These are phyloP conservation scores for Aspergillus nidulans DNA, from an alignment of 495 filamentous ascomycete species.

Conservation along the genomic window DNA sequence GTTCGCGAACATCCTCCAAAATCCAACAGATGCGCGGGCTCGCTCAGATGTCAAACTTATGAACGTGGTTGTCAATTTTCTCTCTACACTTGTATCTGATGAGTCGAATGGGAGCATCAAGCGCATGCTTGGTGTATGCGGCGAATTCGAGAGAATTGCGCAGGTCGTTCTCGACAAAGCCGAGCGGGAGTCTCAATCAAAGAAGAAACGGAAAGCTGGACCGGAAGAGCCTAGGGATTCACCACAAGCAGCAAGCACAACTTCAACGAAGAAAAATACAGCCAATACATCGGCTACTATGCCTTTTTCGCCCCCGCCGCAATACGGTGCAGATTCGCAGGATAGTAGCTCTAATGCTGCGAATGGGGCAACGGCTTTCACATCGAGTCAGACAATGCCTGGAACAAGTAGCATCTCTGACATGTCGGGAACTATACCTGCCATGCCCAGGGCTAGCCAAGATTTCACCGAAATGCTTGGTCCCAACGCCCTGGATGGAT, in stretches of 20 bases:
- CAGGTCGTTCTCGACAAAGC: slow-evolving; percentile 87
- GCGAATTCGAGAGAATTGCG: slow-evolving; percentile 93
- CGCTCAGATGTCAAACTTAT: slow-evolving; percentile 86
- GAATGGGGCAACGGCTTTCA: slow-evolving; percentile 27
- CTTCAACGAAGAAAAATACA: slow-evolving; percentile 18
- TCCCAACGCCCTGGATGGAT: slow-evolving; percentile 35
- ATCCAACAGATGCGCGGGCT: slow-evolving; percentile 83
- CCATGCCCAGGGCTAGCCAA: slow-evolving; percentile 33
- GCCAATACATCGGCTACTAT: slow-evolving; percentile 25
- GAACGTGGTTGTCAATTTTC: slow-evolving; percentile 86
- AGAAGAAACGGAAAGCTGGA: slow-evolving; percentile 73
- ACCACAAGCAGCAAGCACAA: slow-evolving; percentile 22
- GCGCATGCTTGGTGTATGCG: slow-evolving; percentile 88
- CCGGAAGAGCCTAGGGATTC: slow-evolving; percentile 30
- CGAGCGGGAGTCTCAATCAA: slow-evolving; percentile 71
- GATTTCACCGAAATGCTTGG: slow-evolving; percentile 39
- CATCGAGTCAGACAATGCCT: slow-evolving; percentile 31
- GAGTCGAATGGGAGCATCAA: slow-evolving; percentile 80
- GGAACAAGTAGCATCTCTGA: slow-evolving; percentile 22
- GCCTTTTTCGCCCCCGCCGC: slow-evolving; percentile 32
- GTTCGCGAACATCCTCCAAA: slow-evolving; percentile 96
- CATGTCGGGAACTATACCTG: slow-evolving; percentile 26
- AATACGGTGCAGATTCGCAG: slow-evolving; percentile 28
- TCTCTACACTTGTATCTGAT: slow-evolving; percentile 70
- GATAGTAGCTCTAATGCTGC: slow-evolving; percentile 21